Evolutionary conservation across 2,329 filamentous ascomycete genomes (phyloP).

Genomic region (Talaromyces islandicus): DNA sequence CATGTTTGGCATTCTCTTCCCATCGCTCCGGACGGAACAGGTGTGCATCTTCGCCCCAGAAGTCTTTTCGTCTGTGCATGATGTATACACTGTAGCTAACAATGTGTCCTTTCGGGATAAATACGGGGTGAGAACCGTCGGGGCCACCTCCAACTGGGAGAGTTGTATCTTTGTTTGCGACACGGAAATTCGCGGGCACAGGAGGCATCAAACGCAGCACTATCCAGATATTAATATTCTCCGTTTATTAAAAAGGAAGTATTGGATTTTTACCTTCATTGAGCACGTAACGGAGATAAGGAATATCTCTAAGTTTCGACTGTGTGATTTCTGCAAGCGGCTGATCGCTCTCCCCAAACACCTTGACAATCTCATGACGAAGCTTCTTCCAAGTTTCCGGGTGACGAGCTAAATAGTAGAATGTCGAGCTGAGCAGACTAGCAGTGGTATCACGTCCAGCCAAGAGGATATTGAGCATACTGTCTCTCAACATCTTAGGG

Average conservation of each 20-base stretch:
- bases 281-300: constrained; percentile 12
- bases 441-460: constrained; percentile 52
- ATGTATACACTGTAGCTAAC: constrained; percentile 62
- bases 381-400: constrained; percentile 21
- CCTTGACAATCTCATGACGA: constrained; percentile 18
- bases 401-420: constrained; percentile 28
- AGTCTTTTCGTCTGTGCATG: constrained; percentile 63
- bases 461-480: constrained; percentile 47
- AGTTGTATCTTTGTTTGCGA: constrained; percentile 26
- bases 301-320: constrained; percentile 13
- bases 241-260: not conserved
- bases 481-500: constrained; percentile 41
- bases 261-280: constrained; percentile 3
- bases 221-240: not conserved
- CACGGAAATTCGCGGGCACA: constrained; percentile 40
- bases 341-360: not conserved
- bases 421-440: constrained; percentile 39
- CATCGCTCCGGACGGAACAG: constrained; percentile 46
- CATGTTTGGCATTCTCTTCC: constrained; percentile 38
- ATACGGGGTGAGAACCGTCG: constrained; percentile 50
- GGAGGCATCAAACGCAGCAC: constrained; percentile 47
- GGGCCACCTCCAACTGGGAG: constrained; percentile 9
- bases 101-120: constrained; percentile 59
- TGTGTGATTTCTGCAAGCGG: constrained; percentile 25
- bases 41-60: constrained; percentile 42